Base-by-base conservation (phyloP, 179 eudicot genomes). In the Silene noctiflora region DNA sequence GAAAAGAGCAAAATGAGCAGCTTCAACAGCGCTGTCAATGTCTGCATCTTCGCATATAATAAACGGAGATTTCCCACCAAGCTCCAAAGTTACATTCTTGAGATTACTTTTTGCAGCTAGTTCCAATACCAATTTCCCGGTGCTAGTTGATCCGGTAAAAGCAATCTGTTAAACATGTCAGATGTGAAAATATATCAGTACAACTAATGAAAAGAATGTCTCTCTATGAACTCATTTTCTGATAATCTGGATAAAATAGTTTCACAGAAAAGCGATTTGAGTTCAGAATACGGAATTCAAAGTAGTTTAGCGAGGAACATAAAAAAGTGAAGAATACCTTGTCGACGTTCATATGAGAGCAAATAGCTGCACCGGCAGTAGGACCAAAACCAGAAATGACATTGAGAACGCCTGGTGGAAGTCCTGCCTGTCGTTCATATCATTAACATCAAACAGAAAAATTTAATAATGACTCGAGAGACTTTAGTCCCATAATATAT, bases 301-400 rank as follows among this genome's bases (percentile, higher is more conserved):
- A 22, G 33, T 64, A 48, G 24, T 51, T 42, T 13, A 8, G 6
- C 2, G 25, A 63, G 13, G 13, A 76, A 39, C 11, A 56, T 16
- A 14, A 29, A 31, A 71, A 58, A 6, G 22, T 58, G 48, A 17
- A 31, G 2, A 65, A 69, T 71, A 88, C 94, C 91, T 90, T 90
- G 81, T 90, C 91, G 3, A 90, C 87, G 27, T 90, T 82, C 92
- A 87, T 88, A 81, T 90, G 95, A 75, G 91, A 82, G 77, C 91
- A 91, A 70, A 90, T 87, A 74, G 95, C 87, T 8, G 95, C 95
- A 72, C 95, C 95, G 53, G 95, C 95, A 60, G 95, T 87, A 12
- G 92, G 89, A 42, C 95, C 95, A 29, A 61, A 90, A 22, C 95
- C 95, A 14, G 92, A 86, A 76, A 90, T 81, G 6, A 90, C 75